These are phyloP conservation scores for Chrysosphaeria jannelii DNA, from an alignment of 2,329 filamentous ascomycete genomes.

Conservation along the genomic window DNA sequence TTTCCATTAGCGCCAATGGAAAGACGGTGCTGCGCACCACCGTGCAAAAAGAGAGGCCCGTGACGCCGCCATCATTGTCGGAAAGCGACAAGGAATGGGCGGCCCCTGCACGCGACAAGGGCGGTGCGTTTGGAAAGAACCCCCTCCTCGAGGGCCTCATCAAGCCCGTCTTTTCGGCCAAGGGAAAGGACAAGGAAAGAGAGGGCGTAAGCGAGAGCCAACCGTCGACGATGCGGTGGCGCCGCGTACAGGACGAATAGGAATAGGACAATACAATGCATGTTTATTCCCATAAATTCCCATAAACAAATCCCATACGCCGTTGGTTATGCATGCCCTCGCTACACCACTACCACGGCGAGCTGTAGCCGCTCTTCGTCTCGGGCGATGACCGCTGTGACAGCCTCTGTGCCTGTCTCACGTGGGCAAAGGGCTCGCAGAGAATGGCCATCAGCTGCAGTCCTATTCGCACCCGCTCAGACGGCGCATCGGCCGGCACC, in stretches of 20 bases:
- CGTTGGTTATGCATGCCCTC: too few species aligned
- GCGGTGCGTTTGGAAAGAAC: slow-evolving; percentile 36
- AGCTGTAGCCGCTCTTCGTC: too few species aligned
- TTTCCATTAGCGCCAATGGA: slow-evolving; percentile 57
- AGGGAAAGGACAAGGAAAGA: slow-evolving; percentile 1
- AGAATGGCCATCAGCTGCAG: too few species aligned
- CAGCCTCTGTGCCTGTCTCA: too few species aligned
- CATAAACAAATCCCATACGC: too few species aligned
- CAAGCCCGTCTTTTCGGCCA: slow-evolving; percentile 23
- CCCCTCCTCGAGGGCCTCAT: slow-evolving; percentile 33
- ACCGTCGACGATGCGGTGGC: slow-evolving; percentile 12
- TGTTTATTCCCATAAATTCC: too few species aligned
- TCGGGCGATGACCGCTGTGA: too few species aligned
- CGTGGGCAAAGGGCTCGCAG: too few species aligned
- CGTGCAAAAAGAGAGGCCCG: slow-evolving; percentile 27
- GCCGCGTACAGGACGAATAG: slow-evolving; percentile 31
- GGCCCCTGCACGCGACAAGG: slow-evolving; percentile 6
- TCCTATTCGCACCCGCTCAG: too few species aligned
- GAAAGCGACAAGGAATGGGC: slow-evolving; percentile 7
- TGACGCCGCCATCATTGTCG: slow-evolving; percentile 12
- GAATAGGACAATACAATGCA: too few species aligned
- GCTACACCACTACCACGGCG: too few species aligned
- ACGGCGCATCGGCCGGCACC: too few species aligned
- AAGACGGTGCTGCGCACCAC: slow-evolving; percentile 48
- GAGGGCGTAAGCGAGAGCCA: neutral